These are phyloP conservation scores for Irpex rosettiformis DNA, from an alignment of 1,284 basidiomycete species.

Conservation along the genomic window DNA sequence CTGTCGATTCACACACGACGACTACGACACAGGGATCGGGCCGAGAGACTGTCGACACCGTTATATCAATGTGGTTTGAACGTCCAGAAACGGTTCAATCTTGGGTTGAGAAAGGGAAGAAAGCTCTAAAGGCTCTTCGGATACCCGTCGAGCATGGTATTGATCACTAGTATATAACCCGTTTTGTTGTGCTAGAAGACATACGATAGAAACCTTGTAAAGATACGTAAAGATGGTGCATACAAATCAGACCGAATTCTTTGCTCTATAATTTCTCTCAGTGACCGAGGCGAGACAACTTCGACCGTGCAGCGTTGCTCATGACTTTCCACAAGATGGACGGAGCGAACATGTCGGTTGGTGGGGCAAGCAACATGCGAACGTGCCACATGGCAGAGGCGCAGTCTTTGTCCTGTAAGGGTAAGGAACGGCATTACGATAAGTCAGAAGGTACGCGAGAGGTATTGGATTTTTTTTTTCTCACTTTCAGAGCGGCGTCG, in stretches of 20 bases:
- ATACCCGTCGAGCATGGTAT: conserved; percentile 46
- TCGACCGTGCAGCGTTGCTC: conserved; percentile 1
- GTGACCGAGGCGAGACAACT: background rate
- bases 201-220: background rate
- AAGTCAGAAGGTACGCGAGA: background rate
- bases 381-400: conserved; percentile 17
- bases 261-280: background rate
- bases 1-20: background rate
- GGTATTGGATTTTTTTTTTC: background rate
- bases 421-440: background rate
- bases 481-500: conserved; percentile 14
- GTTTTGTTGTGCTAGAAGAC: background rate
- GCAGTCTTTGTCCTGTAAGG: conserved; percentile 7
- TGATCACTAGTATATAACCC: conserved; percentile 18
- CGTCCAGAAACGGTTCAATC: conserved; percentile 36
- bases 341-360: conserved; percentile 14
- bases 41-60: background rate
- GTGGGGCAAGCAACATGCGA: conserved; percentile 14
- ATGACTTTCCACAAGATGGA: conserved; percentile 10
- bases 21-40: background rate
- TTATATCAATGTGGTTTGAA: conserved; percentile 52
- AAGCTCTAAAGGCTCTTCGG: conserved; percentile 43
- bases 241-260: background rate
- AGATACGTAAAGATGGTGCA: background rate
- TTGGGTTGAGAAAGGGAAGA: conserved; percentile 52